Evolutionary conservation across 2,329 filamentous ascomycete species (phyloP), one percentile per base, ranked within the genome.

Genomic region (Sporothrix brunneoviolacea): DNA sequence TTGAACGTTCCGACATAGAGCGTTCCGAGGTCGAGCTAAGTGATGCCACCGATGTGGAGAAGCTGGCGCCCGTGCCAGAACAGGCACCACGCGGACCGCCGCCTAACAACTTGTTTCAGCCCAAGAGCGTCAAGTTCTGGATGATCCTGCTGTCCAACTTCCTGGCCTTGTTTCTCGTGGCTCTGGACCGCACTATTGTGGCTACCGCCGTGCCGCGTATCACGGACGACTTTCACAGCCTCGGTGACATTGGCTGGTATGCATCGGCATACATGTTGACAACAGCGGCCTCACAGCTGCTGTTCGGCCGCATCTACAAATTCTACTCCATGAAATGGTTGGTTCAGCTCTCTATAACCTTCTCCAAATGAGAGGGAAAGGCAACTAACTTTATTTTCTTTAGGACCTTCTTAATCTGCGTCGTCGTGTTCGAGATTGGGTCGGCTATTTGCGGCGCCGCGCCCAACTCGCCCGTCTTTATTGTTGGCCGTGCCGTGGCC

Each of bases 231-330:
- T 80, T 80, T 60, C 65, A 76, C 41, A 76, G 76, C 46, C 64
- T 82, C 2, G 73, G 74, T 2, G 80, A 84, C 54, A 77, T 83
- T 51, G 79, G 79, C 46, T 84, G 80, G 80, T 83, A 83, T 61
- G 79, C 76, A 5, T 78, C 76, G 33, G 73, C 77, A 1, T 81
- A 82, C 60, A 76, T 82, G 70, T 66, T 83, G 55, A 80, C 79
- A 12, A 77, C 76, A 3, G 72, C 76, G 7, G 75, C 75, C n/a
- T 74, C 70, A 16, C 74, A 78, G 57, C 66, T 77, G 4, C 59
- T 78, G 8, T 79, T 75, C 58, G 76, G 77, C 7, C 68, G 75
- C 35, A 68, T 80, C 35, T 80, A 77, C 61, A 72, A 70, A 54
- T 76, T 76, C 55, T 80, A 77, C 56, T 68, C 72, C 50, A 65